Conservation (phyloP, 2,329 filamentous ascomycete genomes). For the Leptographium flavum region DNA sequence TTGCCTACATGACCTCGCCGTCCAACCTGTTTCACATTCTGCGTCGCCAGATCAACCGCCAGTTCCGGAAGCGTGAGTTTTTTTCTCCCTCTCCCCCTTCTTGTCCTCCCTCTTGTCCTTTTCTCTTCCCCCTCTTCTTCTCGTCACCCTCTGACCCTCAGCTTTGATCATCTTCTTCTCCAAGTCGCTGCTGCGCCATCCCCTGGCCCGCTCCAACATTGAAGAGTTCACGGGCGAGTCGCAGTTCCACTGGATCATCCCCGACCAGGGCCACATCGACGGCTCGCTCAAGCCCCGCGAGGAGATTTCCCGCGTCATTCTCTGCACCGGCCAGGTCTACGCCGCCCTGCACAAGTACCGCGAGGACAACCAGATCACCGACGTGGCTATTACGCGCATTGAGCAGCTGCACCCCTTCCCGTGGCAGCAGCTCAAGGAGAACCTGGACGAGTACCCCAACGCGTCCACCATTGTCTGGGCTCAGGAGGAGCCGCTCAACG, state of each 20-base stretch:
- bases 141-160: conserved; percentile 21
- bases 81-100: not conserved
- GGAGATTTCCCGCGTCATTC: conserved; percentile 83
- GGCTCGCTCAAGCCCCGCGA: conserved; percentile 64
- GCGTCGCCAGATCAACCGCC: conserved; percentile 93
- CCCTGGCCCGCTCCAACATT: conserved; percentile 74
- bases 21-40: conserved; percentile 94
- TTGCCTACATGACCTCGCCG: conserved; percentile 93
- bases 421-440: conserved; percentile 92
- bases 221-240: conserved; percentile 85
- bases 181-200: conserved; percentile 90
- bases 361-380: conserved; percentile 69
- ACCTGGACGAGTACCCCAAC: conserved; percentile 93
- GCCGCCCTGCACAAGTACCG: conserved; percentile 83
- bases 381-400: conserved; percentile 86
- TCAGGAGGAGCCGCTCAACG: conserved; percentile 96
- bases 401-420: conserved; percentile 99
- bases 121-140: not conserved
- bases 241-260: conserved; percentile 94
- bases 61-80: conserved; percentile 93
- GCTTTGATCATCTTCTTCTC: conserved; percentile 97
- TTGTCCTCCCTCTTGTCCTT: not conserved
- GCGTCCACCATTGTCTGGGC: conserved; percentile 95
- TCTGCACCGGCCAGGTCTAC: conserved; percentile 93
- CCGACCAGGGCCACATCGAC: conserved; percentile 69